A percentile compares a stretch with the other conserved stretches of the same genome.
phyloP scores from a whole-genome alignment of 2,329 filamentous ascomycete species.

The Cercospora brassicicola region DNA sequence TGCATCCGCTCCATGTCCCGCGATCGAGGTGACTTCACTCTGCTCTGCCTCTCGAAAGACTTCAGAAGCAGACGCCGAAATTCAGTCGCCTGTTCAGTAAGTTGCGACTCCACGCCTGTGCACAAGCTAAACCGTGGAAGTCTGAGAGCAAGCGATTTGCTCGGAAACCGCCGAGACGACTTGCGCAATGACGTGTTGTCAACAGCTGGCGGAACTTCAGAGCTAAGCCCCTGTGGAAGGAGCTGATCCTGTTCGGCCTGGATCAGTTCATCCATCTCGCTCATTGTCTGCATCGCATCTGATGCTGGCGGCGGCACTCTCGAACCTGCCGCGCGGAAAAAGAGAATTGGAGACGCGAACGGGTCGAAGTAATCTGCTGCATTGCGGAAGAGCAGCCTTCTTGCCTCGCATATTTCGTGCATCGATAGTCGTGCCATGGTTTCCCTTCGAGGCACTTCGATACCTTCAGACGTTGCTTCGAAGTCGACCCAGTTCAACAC shows the following conservation, averaged over 20 bases:
- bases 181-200: slow-evolving; percentile 24
- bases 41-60: slow-evolving; percentile 41
- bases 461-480: slow-evolving; percentile 7
- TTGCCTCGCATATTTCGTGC: slow-evolving; percentile 35
- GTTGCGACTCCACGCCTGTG: slow-evolving; percentile 41
- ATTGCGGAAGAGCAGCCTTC: slow-evolving; percentile 45
- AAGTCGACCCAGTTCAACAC: slow-evolving; percentile 49
- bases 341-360: slow-evolving; percentile 53
- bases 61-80: slow-evolving; percentile 43
- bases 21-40: slow-evolving; percentile 3
- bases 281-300: slow-evolving; percentile 26
- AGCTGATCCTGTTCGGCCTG: slow-evolving; percentile 35
- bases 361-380: slow-evolving; percentile 50
- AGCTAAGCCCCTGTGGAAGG: slow-evolving; percentile 7
- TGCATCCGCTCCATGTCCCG: slow-evolving; percentile 17
- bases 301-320: slow-evolving; percentile 25
- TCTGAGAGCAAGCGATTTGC: slow-evolving; percentile 41
- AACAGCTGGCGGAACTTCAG: background rate
- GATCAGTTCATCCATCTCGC: slow-evolving; percentile 38
- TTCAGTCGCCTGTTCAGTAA: slow-evolving; percentile 46
- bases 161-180: slow-evolving; percentile 46
- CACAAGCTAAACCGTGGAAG: slow-evolving; percentile 47
- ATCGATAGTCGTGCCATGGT: background rate
- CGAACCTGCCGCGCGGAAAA: slow-evolving; percentile 50
- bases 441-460: slow-evolving; percentile 15